phyloP scores from a whole-genome alignment of 441 rosid species.

The Euphorbia schlechtendalii region DNA sequence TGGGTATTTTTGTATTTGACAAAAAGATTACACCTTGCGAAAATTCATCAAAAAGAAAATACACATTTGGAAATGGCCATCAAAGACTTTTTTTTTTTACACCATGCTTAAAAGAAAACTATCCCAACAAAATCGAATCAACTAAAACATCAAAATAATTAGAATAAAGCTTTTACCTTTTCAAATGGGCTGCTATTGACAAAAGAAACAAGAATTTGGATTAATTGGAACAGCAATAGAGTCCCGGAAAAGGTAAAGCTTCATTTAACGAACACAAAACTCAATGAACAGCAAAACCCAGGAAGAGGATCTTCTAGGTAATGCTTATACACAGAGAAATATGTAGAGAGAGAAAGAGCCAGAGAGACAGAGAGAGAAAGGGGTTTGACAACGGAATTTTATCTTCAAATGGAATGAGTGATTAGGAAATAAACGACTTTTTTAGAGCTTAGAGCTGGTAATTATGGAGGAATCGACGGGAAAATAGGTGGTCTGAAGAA shows the following conservation, averaged over 20 bases:
- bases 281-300: constrained; percentile 19
- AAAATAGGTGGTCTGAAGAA: constrained; percentile 10
- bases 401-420: constrained; percentile 4
- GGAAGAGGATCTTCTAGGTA: constrained; percentile 18
- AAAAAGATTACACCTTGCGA: constrained; percentile 10
- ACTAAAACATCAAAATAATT: not conserved
- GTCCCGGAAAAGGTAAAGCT: constrained; percentile 13
- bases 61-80: constrained; percentile 11
- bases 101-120: not conserved
- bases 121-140: not conserved
- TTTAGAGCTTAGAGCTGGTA: constrained; percentile 3
- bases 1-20: constrained; percentile 19
- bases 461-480: constrained; percentile 16
- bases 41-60: not conserved
- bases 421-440: constrained; percentile 2
- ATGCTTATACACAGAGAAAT: constrained; percentile 6
- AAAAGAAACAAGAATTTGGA: not conserved
- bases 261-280: not conserved
- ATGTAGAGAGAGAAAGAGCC: not conserved
- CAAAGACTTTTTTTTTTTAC: constrained; percentile 7
- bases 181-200: constrained; percentile 10
- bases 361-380: too few relatives aligned
- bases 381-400: not conserved
- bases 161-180: constrained; percentile 11
- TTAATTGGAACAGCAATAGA: constrained; percentile 6